Conservation (phyloP, 352 stramenopile species). For the Phytophthora boehmeriae region DNA sequence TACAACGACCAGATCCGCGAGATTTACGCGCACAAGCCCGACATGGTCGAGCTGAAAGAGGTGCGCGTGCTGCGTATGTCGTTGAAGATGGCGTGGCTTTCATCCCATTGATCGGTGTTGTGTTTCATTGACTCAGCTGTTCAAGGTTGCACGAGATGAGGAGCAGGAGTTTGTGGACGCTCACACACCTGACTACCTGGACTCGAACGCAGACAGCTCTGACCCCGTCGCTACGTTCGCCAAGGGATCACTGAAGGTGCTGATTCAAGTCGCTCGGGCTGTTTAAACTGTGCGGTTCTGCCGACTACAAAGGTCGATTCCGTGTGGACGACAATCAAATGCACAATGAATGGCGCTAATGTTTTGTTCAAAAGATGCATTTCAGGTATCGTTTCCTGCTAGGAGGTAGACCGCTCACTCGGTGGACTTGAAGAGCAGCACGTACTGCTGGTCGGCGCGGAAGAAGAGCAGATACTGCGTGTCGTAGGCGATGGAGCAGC, state of each 20-base stretch:
- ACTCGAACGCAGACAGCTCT: conserved; percentile 37
- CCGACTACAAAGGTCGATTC: not conserved
- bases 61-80: conserved; percentile 18
- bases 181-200: conserved; percentile 52
- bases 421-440: conserved; percentile 85
- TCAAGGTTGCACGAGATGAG: conserved; percentile 73
- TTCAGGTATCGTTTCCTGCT: conserved; percentile 1
- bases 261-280: conserved; percentile 54
- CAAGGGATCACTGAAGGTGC: conserved; percentile 58
- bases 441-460: conserved; percentile 79
- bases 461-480: conserved; percentile 91
- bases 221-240: conserved; percentile 59
- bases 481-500: conserved; percentile 91
- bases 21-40: conserved; percentile 69
- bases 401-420: conserved; percentile 42
- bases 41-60: conserved; percentile 74
- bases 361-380: conserved; percentile 15
- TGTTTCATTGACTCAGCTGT: conserved; percentile 46
- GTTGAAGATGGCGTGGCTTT: not conserved
- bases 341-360: not conserved
- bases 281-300: conserved; percentile 33
- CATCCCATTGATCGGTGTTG: not conserved
- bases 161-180: conserved; percentile 77
- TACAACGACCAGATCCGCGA: conserved; percentile 91
- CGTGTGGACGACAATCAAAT: conserved; percentile 17